Base-by-base conservation (phyloP, 2,329 filamentous ascomycete species). In the Volutella citrinella region DNA sequence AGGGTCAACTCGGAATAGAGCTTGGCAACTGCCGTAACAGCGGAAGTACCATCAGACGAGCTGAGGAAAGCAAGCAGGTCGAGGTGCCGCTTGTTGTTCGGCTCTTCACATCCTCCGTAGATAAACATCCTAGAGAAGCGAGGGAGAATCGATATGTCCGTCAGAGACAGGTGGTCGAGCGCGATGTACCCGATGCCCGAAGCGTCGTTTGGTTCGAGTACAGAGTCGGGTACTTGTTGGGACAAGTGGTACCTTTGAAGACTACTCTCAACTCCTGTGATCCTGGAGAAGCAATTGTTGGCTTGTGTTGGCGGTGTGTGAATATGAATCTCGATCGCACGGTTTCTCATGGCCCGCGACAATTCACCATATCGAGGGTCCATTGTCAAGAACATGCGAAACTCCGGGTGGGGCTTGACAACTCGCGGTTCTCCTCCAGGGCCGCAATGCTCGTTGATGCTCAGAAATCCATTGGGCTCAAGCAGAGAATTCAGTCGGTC, bases 311-410 rank as follows among this genome's bases (percentile, higher is more conserved):
- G 61, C 5, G 65, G 54, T 7, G 60, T 60, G 43, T 80, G 71
- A 27, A 98, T 69, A 52, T 82, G 93, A 9, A 98, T 84, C 61
- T 98, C 94, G 17, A 96, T 75, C 30, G 89, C 89, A 59, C 93
- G 80, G 62, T 98, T 98, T 37, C 94, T 76, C 93, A 98, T 98
- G 1, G 93, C 93, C 43, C 93, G 78, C 5, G 93, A 98, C 8
- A 98, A 71, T 60, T 98, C 93, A 13, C 93, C 94, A 59, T 95
- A 87, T 30, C 83, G 80, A 27, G 93, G 82, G 59, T 98, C 91
- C 69, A 95, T 85, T 0, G 91, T 97, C 57, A 98, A 68, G 62
- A 98, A 97, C 14, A 98, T 80, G 37, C 91, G 78, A 63, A 98
- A 98, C 41, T 88, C 78, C 0, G 84, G 75, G 64, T 97, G 90